Evolutionary conservation across 805 yeast genomes (phyloP), one percentile per base, ranked within the genome.

Genomic region (Lachancea thermotolerans): DNA sequence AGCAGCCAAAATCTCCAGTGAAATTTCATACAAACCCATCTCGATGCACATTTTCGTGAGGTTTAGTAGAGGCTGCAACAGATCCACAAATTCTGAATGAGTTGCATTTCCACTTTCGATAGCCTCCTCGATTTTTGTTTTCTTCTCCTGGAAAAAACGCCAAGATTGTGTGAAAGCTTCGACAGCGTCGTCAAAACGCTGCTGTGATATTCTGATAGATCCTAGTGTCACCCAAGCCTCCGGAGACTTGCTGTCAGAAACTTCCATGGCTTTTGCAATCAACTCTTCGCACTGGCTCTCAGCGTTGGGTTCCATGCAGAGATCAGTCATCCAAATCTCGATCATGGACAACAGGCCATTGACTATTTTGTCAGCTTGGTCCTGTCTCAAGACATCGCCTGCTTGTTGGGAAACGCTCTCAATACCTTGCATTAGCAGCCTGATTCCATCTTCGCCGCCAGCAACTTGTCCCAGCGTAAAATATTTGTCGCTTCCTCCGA

Each of bases 301-400:
- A 2, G 98, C 98, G 53, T 82, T 81, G 2, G 79, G 79, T 57
- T 87, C 95, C 96, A 90, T 88, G 69, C 98, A 90, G 51, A 90
- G 70, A 69, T 91, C 97, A 1, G 98, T 91, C 97, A 89, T 87
- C 96, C 96, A 90, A 46, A 87, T 84, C 65, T 91, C 99, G 57
- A 93, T 85, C 69, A 83, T 75, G 6, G 96, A 82, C 53, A 91
- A 81, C 25, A 87, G 69, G 0, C 91, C 96, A 58, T 81, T 85
- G 51, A 83, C 79, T 39, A 87, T 60, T 59, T 84, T 85, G 50
- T 75, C 76, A 15, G 74, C 62, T 35, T 76, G 65, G 48, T 72
- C 72, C 44, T 61, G 57, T 37, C 59, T 54, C n/a, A 68, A 55
- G 3, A 39, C 47, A 14, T 56, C 56, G 14, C 59, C 54, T 14